A percentile compares a stretch with the other conserved stretches of the same genome.
These are phyloP conservation scores for Eucalyptus leucophloia DNA, from an alignment of 345 rosid genomes.

Conservation along the genomic window DNA sequence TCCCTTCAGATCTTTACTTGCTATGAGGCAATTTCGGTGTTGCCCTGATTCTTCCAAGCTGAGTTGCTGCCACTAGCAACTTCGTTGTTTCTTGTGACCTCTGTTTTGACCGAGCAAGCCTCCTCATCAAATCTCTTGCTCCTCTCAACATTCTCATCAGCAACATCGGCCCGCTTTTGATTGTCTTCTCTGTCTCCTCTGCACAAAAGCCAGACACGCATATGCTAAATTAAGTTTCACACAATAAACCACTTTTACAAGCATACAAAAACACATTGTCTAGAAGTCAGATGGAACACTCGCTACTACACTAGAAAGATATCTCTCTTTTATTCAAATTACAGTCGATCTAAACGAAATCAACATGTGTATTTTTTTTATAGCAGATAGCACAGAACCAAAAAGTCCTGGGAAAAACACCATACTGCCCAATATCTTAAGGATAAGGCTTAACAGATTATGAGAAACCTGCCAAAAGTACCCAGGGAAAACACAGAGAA, in stretches of 20 bases:
- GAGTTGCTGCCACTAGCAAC: not conserved
- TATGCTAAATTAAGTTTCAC: not conserved
- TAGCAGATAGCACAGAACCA: not conserved
- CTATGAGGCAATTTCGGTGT: not conserved
- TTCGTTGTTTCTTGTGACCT: not conserved
- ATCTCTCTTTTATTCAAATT: not conserved
- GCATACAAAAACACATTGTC: not conserved
- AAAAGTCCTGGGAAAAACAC: not conserved
- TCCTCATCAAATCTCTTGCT: conserved; percentile 32
- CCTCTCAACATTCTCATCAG: conserved; percentile 22
- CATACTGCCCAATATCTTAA: not conserved
- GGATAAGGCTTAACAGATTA: not conserved
- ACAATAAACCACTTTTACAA: not conserved
- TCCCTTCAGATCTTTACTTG: not conserved
- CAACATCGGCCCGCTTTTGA: conserved; percentile 3
- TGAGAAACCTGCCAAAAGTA: not conserved
- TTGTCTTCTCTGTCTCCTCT: conserved; percentile 45
- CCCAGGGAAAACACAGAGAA: not conserved
- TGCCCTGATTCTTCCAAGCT: not conserved
- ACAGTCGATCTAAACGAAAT: not conserved
- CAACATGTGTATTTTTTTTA: not conserved
- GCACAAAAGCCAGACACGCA: not conserved
- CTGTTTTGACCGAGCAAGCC: not conserved
- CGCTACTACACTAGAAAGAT: not conserved
- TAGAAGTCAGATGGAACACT: not conserved